Evolutionary conservation across 2,329 filamentous ascomycete genomes (phyloP), one percentile per base, ranked within the genome.

Genomic region (Lachnellula cervina): DNA sequence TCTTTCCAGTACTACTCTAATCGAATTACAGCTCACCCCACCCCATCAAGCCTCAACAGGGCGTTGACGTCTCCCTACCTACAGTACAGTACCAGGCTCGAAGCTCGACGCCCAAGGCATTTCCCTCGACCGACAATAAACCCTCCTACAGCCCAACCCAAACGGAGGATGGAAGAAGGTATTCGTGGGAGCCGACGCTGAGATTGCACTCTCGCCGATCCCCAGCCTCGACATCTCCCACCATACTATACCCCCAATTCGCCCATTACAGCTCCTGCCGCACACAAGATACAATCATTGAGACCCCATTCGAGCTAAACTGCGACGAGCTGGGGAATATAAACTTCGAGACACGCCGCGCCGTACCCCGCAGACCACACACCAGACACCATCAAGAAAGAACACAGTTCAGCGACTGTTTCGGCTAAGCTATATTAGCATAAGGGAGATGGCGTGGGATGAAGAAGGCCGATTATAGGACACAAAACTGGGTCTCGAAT

Each of bases 41-140:
- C 68, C 86, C 87, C 48, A 84, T 90, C 74, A 90, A 89, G 68
- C 84, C 79, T 14, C 78, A 89, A 16, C 81, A 82, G 23, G 80
- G 79, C 48, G 79, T 86, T n/a, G 21, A 4, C 21, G 21, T 21
- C 25, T 28, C 25, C 5, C 53, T 70, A 76, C 23, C 71, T 89
- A 42, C 57, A n/a, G n/a, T n/a, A n/a, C n/a, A n/a, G n/a, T n/a
- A n/a, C n/a, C n/a, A n/a, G n/a, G n/a, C n/a, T n/a, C 83, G 5
- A 70, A 70, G 14, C 70, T 89, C 45, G 80, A 78, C 7, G 74
- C 77, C 6, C 78, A 82, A 60, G 86, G 86, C 19, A 74, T 89
- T 59, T 72, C 74, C 40, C 73, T 87, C 68, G 87, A 90, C 72
- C 80, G 87, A 13, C 76, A 76, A 37, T 90, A 88, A 70, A 88